Evolutionary conservation across 768 basidiomycete genomes (phyloP).

Genomic region (Galerina marginata): DNA sequence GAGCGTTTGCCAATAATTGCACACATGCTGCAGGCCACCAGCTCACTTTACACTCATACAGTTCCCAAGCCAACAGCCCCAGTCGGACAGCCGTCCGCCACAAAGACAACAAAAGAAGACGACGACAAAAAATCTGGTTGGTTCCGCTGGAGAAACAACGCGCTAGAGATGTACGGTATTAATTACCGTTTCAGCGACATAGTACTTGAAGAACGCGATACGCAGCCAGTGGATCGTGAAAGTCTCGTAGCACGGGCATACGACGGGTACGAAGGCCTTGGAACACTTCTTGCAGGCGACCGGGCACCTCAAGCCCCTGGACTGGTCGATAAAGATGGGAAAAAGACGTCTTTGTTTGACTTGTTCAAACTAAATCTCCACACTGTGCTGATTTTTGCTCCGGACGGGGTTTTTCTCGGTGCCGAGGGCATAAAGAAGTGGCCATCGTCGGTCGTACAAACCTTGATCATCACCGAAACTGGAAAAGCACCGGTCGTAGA

Average conservation of each 20-base stretch:
- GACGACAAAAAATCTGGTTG: conserved; percentile 23
- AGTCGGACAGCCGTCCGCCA: neutral
- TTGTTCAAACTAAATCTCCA: neutral
- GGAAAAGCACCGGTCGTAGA: too few relatives aligned
- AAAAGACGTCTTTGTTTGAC: neutral
- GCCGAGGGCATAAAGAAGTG: neutral
- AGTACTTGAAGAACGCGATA: conserved; percentile 24
- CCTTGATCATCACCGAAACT: neutral
- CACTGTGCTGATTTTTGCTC: neutral
- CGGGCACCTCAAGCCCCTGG: neutral
- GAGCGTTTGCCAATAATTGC: neutral
- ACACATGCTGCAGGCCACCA: neutral
- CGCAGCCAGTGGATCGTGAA: neutral
- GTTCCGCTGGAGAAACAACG: conserved; percentile 25
- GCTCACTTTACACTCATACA: neutral
- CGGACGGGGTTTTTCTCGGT: neutral
- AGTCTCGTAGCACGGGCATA: neutral
- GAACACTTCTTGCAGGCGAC: neutral
- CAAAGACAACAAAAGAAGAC: neutral
- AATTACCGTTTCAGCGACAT: conserved; percentile 34
- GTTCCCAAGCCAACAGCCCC: neutral
- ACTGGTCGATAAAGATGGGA: neutral
- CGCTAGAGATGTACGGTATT: conserved; percentile 29
- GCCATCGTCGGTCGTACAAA: neutral
- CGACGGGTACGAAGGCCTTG: neutral